Conservation (phyloP, 805 yeast genomes). For the Yarrowia sp. region DNA sequence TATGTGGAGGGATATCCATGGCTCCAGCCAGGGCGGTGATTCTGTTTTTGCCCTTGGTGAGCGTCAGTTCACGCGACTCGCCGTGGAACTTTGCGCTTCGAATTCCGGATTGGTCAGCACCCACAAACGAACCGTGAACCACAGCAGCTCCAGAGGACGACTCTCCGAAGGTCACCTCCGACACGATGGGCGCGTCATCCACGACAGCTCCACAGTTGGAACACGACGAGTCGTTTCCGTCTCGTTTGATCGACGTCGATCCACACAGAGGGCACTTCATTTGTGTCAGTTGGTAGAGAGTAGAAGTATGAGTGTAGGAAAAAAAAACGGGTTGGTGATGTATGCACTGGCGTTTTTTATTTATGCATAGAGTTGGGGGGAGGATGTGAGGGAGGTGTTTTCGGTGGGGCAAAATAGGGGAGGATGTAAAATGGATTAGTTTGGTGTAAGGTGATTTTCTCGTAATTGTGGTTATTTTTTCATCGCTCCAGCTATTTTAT, state of each 20-base stretch:
- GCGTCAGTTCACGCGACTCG: slow-evolving; percentile 85
- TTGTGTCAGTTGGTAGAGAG: neutral
- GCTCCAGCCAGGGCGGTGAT: slow-evolving; percentile 77
- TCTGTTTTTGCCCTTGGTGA: slow-evolving; percentile 76
- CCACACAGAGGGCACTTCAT: slow-evolving; percentile 21
- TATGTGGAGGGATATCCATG: slow-evolving; percentile 74
- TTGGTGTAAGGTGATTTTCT: no score
- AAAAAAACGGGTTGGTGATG: neutral
- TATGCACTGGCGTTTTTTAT: neutral
- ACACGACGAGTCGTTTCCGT: slow-evolving; percentile 43
- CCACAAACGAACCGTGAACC: slow-evolving; percentile 91
- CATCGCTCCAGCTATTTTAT: neutral
- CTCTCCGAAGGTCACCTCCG: slow-evolving; percentile 94
- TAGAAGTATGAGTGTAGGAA: neutral
- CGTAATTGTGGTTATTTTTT: no score
- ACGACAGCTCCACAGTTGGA: slow-evolving; percentile 77
- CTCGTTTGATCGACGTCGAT: slow-evolving; percentile 17
- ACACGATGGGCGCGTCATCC: slow-evolving; percentile 91
- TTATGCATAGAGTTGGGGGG: neutral
- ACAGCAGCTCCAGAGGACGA: slow-evolving; percentile 90
- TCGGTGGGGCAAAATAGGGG: no score
- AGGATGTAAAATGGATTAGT: no score
- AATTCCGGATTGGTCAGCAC: slow-evolving; percentile 64
- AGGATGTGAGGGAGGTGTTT: no score
- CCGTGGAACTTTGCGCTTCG: slow-evolving; percentile 33